A percentile compares a stretch with the other conserved stretches of the same genome.
These are phyloP conservation scores for Ogataea polymorpha DNA, from an alignment of 805 yeast species.

Conservation along the genomic window DNA sequence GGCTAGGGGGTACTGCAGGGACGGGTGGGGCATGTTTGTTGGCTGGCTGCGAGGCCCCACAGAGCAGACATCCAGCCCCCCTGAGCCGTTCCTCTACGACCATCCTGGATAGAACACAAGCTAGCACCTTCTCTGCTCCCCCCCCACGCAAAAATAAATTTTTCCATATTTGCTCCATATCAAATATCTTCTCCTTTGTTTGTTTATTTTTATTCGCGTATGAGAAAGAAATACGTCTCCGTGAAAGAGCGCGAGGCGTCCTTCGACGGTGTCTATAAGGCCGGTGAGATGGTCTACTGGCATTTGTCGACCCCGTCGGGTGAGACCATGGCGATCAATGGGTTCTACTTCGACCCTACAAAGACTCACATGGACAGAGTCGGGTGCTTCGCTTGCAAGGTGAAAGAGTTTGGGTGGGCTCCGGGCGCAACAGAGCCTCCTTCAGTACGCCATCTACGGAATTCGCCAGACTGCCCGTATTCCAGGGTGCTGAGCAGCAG, in stretches of 20 bases:
- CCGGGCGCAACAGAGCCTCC: conserved; percentile 18
- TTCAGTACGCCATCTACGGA: conserved; percentile 21
- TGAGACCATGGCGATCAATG: conserved; percentile 47
- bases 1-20: too few species aligned
- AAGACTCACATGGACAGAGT: conserved; percentile 46
- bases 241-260: conserved; percentile 20
- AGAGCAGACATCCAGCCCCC: too few species aligned
- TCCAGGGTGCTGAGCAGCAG: conserved; percentile 20
- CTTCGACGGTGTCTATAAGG: conserved; percentile 18
- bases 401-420: conserved; percentile 57
- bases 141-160: too few species aligned
- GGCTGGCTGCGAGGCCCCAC: too few species aligned
- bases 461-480: conserved; percentile 27
- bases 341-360: conserved; percentile 58
- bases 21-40: too few species aligned
- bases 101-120: too few species aligned
- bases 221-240: conserved; percentile 10
- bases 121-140: too few species aligned
- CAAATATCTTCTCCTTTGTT: not conserved
- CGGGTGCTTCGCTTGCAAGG: conserved; percentile 57
- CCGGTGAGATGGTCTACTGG: conserved; percentile 31
- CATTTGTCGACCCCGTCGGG: conserved; percentile 25
- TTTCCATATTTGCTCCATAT: not conserved
- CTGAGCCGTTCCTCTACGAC: too few species aligned
- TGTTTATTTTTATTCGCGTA: conserved; percentile 3